Conservation (phyloP, 1,284 basidiomycete species). For the Trametes hirsuta region DNA sequence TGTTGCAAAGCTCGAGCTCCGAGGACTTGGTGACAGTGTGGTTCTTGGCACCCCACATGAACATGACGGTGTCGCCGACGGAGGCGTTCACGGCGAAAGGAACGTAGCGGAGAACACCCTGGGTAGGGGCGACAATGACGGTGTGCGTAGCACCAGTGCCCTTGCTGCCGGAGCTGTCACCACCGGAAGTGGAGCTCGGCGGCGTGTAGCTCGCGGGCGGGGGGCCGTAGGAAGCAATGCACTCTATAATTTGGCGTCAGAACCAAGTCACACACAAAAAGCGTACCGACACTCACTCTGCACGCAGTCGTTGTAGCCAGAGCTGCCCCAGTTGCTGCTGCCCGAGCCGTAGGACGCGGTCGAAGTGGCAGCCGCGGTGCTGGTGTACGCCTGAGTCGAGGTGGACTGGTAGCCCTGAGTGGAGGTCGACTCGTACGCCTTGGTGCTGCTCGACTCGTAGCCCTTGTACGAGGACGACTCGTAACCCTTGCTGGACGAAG, state of each 20-base stretch:
- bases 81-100: constrained; percentile 76
- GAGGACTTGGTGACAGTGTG: constrained; percentile 82
- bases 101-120: constrained; percentile 74
- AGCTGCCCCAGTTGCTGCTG: constrained; percentile 56
- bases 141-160: constrained; percentile 66
- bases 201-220: constrained; percentile 39
- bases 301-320: constrained; percentile 69
- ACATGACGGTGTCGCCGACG: constrained; percentile 74
- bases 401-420: constrained; percentile 1
- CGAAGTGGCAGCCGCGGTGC: constrained; percentile 11
- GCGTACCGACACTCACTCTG: constrained; percentile 52
- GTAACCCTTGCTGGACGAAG: constrained; percentile 1
- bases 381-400: constrained; percentile 12
- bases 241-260: constrained; percentile 47
- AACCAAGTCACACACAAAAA: neutral
- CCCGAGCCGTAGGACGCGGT: constrained; percentile 64
- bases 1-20: constrained; percentile 68
- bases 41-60: constrained; percentile 72
- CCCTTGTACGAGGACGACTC: neutral
- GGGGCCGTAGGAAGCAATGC: constrained; percentile 60
- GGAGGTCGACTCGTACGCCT: constrained; percentile 31
- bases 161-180: constrained; percentile 32
- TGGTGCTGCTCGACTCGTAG: constrained; percentile 27
- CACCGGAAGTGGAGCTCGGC: constrained; percentile 13
- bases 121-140: constrained; percentile 73